Conservation (phyloP, 805 yeast genomes). For the Barnettozyma salicaria region DNA sequence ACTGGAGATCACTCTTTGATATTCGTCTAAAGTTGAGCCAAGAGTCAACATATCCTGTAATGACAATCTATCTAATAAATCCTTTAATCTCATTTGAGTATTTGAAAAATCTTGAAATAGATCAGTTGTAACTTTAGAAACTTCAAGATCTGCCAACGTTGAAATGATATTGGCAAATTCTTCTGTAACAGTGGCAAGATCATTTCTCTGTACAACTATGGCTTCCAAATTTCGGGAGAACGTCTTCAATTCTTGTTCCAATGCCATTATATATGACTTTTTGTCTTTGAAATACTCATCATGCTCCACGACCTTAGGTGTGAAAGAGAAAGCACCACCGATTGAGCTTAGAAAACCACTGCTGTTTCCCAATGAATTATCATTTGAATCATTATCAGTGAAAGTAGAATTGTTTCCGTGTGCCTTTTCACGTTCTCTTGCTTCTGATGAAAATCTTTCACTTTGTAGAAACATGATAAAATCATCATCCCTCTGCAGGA, state of each 20-base stretch:
- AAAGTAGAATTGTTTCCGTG: constrained; percentile 39
- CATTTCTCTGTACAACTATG: constrained; percentile 70
- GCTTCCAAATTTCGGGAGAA: constrained; percentile 67
- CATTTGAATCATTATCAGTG: constrained; percentile 24
- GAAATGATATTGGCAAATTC: constrained; percentile 57
- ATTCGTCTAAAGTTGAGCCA: constrained; percentile 85
- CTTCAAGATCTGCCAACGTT: constrained; percentile 66
- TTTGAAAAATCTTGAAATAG: constrained; percentile 65
- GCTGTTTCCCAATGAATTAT: constrained; percentile 28
- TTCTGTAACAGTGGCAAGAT: constrained; percentile 58
- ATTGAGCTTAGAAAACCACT: constrained; percentile 67
- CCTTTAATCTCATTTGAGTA: constrained; percentile 64
- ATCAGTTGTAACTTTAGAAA: constrained; percentile 58
- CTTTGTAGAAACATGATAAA: constrained; percentile 73
- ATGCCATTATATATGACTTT: constrained; percentile 57
- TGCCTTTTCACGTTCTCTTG: constrained; percentile 57
- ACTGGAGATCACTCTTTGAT: constrained; percentile 70
- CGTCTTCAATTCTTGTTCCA: constrained; percentile 67
- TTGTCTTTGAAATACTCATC: constrained; percentile 74
- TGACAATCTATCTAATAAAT: constrained; percentile 69
- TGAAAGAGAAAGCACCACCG: constrained; percentile 56
- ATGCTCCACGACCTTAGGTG: constrained; percentile 65
- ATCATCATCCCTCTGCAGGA: constrained; percentile 65
- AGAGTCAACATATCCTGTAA: constrained; percentile 81
- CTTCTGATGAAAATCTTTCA: constrained; percentile 62